Evolutionary conservation across 2,329 filamentous ascomycete species (phyloP), one percentile per base, ranked within the genome.

Genomic region (Monilinia laxa): DNA sequence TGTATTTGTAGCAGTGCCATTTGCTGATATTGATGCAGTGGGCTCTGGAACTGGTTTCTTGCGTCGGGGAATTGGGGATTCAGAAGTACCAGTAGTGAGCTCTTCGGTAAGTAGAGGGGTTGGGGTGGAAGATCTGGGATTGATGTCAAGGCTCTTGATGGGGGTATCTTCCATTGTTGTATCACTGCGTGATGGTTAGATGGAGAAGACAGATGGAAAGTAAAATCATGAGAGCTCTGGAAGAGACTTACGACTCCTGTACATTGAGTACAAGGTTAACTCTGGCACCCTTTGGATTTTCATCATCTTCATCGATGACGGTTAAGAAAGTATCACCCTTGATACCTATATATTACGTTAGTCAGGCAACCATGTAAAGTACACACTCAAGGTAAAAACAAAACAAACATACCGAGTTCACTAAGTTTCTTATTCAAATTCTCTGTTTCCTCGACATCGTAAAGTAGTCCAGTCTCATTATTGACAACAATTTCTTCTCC

Each of bases 381-480:
- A 18, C 18, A 42, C 7, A 5, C 23, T 10, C 2, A 28, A 35
- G 14, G 20, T 12, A 23, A 55, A 65, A 23, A 35, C 10, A 35
- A 60, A 23, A 20, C 16, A 23, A 62, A 66, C 80, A 72, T 81
- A 86, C 87, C 91, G 11, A 97, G 83, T 25, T 97, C 91, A 35
- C 79, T 82, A 62, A 99, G 83, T 68, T 90, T 93, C 80, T 92
- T 96, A 1, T 82, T 78, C 0, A 98, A 80, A 73, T 97, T 96
- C 67, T 96, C 91, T 5, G 92, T 92, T 74, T 96, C 87, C 66
- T 98, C 95, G 0, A 89, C 86, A 73, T 98, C 95, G 73, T 96
- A 98, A 53, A 98, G 83, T n/a, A 93, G 82, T 62, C 89, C 89
- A 12, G 85, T 81, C 9, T 92, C 89, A 67, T 86, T 92, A 74